Conservation (phyloP, 2,329 filamentous ascomycete species). For the Ascochyta viciae-villosae region DNA sequence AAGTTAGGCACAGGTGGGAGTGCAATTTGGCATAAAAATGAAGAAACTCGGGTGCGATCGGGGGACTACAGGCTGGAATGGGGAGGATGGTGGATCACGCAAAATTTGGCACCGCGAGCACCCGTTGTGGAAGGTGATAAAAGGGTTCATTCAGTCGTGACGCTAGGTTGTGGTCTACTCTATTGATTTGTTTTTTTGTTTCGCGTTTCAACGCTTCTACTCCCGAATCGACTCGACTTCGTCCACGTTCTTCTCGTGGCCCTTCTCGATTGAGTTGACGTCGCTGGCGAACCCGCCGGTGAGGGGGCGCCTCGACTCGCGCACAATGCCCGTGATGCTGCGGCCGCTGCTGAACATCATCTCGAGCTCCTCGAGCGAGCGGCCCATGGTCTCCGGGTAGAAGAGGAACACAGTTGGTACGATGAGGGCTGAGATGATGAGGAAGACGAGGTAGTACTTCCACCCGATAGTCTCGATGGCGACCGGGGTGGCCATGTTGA, state of each 20-base stretch:
- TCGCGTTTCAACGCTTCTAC: not conserved
- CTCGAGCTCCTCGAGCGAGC: slow-evolving; percentile 55
- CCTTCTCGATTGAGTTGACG: slow-evolving; percentile 12
- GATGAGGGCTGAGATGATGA: slow-evolving; percentile 55
- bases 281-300: slow-evolving; percentile 9
- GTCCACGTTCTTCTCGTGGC: slow-evolving; percentile 6
- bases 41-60: slow-evolving; percentile 7
- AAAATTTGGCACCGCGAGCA: slow-evolving; percentile 13
- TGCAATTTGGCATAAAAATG: slow-evolving; percentile 1
- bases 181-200: not conserved
- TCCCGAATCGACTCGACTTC: slow-evolving; percentile 9
- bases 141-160: slow-evolving; percentile 12
- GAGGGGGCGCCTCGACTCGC: slow-evolving; percentile 21
- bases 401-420: slow-evolving; percentile 55
- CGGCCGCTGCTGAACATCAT: slow-evolving; percentile 52
- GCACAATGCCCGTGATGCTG: slow-evolving; percentile 35
- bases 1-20: not conserved
- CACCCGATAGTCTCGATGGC: slow-evolving; percentile 61
- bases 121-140: slow-evolving; percentile 4
- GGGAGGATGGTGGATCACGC: slow-evolving; percentile 9
- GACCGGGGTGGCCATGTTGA: slow-evolving; percentile 45
- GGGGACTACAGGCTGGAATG: not conserved
- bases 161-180: not conserved
- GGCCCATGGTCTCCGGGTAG: slow-evolving; percentile 60
- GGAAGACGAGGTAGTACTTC: slow-evolving; percentile 61